These are phyloP conservation scores for Pseudotulostoma volvatum DNA, from an alignment of 495 filamentous ascomycete genomes.

Conservation along the genomic window DNA sequence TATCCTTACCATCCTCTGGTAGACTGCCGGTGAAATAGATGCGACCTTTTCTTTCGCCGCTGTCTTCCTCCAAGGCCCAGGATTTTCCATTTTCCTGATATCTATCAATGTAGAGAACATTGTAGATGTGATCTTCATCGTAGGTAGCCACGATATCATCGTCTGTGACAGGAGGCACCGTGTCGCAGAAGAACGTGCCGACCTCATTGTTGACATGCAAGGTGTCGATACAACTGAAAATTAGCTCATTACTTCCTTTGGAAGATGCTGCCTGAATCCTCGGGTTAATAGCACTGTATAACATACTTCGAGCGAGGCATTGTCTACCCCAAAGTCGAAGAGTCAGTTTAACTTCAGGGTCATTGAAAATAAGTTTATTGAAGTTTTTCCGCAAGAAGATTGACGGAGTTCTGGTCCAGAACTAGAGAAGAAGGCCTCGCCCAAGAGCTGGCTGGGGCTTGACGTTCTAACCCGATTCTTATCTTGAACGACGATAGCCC, in stretches of 20 bases:
- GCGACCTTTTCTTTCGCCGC: too few species aligned
- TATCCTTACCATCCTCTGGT: too few species aligned
- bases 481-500: not conserved
- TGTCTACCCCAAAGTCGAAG: conserved; percentile 1
- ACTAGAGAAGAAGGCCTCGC: not conserved
- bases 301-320: not conserved
- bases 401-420: not conserved
- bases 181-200: too few species aligned
- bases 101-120: too few species aligned
- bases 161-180: too few species aligned
- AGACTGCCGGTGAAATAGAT: too few species aligned
- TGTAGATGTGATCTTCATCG: too few species aligned
- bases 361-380: not conserved
- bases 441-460: not conserved
- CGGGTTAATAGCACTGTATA: not conserved
- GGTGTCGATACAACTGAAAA: not conserved
- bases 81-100: too few species aligned
- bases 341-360: not conserved
- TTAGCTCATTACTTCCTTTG: not conserved
- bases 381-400: not conserved
- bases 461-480: not conserved
- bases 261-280: not conserved
- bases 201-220: too few species aligned
- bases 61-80: too few species aligned
- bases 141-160: too few species aligned